Base-by-base conservation (phyloP, 306 rosid genomes). In the Amphicarpaea edgeworthii region DNA sequence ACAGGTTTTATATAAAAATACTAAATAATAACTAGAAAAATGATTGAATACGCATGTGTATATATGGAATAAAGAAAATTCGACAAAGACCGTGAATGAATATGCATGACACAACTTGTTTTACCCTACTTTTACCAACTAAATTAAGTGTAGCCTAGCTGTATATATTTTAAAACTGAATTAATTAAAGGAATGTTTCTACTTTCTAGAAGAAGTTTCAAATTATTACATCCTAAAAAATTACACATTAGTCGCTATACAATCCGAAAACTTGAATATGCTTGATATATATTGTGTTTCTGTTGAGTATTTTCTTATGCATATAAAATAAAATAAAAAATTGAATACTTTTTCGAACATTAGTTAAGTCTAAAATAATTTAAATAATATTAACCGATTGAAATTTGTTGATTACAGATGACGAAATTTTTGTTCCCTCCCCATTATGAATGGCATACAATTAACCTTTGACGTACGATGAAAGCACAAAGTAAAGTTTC, bases 381-480 rank as follows among this genome's bases (percentile, higher is more conserved):
- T 51, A 38, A 5, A 34, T 21, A 37, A 47, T 63, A 58, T 63
- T 34, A 51, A n/a, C 24, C 0, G 9, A 4, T 2, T 23, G 5
- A 62, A 62, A 34, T 34, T 63, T 16, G 37, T 57, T 57, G 51
- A 68, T 17, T 51, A 42, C 7, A 21, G 24, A 61, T 60, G 53
- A 55, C 7, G 65, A 12, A 24, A 11, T 47, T 59, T 41, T 24
- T 24, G 51, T 76, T 63, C 80, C 45, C 17, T 76, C 37, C 30
- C 54, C 79, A 34, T 63, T 47, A 47, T 3, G 24, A 63, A 75
- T 32, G 26, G 53, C 41, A 62, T 32, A 62, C 5, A 28, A 5
- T 46, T 46, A 5, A 12, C 47, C n/a, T 46, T 62, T 28, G 46
- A 34, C 49, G n/a, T n/a, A n/a, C n/a, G 30, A 58, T 21, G 69